phyloP scores from a whole-genome alignment of 2,329 filamentous ascomycete species.

The Knufia fluminis region DNA sequence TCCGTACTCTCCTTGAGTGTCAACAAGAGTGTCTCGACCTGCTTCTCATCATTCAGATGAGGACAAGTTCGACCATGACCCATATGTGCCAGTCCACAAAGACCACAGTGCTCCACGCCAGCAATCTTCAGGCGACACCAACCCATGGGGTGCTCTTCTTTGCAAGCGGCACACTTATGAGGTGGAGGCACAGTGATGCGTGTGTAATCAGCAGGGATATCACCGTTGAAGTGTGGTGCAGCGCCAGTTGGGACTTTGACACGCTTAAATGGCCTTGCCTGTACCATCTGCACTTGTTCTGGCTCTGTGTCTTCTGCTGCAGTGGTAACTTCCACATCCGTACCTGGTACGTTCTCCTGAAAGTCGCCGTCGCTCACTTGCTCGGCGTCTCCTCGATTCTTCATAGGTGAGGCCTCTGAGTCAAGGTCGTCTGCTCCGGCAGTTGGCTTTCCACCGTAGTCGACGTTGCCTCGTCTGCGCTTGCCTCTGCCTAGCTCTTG shows the following conservation, averaged over 20 bases:
- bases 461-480: conserved; percentile 46
- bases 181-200: conserved; percentile 13
- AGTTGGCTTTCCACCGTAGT: conserved; percentile 16
- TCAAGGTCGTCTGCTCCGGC: conserved; percentile 6
- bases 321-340: conserved; percentile 23
- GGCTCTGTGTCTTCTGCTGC: conserved; percentile 14
- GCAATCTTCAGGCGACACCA: conserved; percentile 52
- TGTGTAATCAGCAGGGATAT: conserved; percentile 11
- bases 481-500: conserved; percentile 80
- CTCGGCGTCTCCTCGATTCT: conserved; percentile 18
- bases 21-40: conserved; percentile 56
- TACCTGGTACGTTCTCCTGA: conserved; percentile 24
- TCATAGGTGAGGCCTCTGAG: conserved; percentile 18
- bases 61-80: conserved; percentile 50
- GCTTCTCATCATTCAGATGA: conserved; percentile 52
- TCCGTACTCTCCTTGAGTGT: conserved; percentile 52
- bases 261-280: conserved; percentile 33
- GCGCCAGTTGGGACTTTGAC: conserved; percentile 24
- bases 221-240: conserved; percentile 22
- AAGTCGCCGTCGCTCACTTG: conserved; percentile 28
- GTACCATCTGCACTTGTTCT: conserved; percentile 15
- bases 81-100: conserved; percentile 56
- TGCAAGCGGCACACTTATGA: conserved; percentile 46
- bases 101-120: conserved; percentile 52
- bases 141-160: conserved; percentile 45